Conservation (phyloP, 1,284 basidiomycete genomes). For the Leccinum ambiguum region DNA sequence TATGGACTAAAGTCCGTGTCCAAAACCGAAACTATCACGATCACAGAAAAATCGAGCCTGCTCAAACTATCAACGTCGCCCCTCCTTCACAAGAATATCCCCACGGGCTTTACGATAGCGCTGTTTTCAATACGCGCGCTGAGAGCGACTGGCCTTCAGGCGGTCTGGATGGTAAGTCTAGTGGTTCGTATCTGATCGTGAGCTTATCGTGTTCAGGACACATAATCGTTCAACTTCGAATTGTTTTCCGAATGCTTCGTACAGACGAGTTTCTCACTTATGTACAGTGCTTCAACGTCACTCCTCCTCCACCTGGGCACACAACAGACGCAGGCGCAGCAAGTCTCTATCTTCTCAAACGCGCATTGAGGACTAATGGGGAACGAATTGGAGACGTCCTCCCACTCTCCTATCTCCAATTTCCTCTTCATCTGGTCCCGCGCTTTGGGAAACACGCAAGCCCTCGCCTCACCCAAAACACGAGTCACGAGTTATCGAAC, state of each 20-base stretch:
- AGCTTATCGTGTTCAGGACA: not conserved
- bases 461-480: not conserved
- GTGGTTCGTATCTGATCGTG: not conserved
- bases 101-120: not conserved
- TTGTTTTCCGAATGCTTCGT: not conserved
- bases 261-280: constrained; percentile 1
- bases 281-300: not conserved
- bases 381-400: not conserved
- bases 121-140: not conserved
- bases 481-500: not conserved
- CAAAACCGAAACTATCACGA: not conserved
- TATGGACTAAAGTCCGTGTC: not conserved
- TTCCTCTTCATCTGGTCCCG: not conserved
- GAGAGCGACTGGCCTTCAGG: not conserved
- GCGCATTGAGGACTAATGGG: not conserved
- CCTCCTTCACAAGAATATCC: not conserved
- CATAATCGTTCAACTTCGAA: not conserved
- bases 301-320: not conserved
- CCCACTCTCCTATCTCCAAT: not conserved
- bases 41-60: not conserved
- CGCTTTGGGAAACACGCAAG: not conserved
- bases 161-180: not conserved
- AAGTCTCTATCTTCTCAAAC: not conserved
- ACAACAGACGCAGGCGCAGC: not conserved
- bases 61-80: not conserved